Evolutionary conservation across 2,329 filamentous ascomycete species (phyloP), one percentile per base, ranked within the genome.

Genomic region (Immersiporthe knoxdaviesiana): DNA sequence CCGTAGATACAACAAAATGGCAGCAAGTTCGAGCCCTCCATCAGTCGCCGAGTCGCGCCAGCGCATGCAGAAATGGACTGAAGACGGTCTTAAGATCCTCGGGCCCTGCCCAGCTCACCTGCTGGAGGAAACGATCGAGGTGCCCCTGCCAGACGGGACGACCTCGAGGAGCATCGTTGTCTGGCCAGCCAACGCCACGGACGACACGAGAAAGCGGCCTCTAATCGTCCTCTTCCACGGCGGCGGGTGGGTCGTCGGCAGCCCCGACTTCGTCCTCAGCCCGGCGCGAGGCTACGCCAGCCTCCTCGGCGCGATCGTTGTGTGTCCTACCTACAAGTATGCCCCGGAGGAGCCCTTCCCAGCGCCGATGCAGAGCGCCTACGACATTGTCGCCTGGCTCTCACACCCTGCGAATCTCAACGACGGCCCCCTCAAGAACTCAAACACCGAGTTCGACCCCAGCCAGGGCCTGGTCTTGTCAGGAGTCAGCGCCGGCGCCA

Each of bases 401-500:
- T 64, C 68, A 21, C 30, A 63, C 2, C 62, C 67, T 1, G 54
- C 41, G 3, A 65, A 65, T 56, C 61, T 68, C 39, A 68, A 68
- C 2, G 2, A 35, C 1, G 32, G 67, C 21, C 27, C 37, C 10
- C 61, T 68, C 10, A 61, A 61, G 35, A 61, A 30, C 18, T 11
- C n/a, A 12, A 47, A 64, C 18, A 21, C 65, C 35, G 72, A 72
- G 10, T 65, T 71, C 2, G 72, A 74, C 35, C 71, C 71, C 12
- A 61, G 67, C 5, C 68, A 61, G 18, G 70, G 68, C 11, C 59
- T 70, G 6, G 35, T 71, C 67, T 71, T 30, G 69, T 71, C 47
- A 66, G 74, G 41, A 56, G 65, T 63, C 67, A 67, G 61, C 56
- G 73, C 39, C 63, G 75, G 41, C 74, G 77, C 12, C 68, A 67